Conservation (phyloP, 2,329 filamentous ascomycete genomes). For the Fusarium drepaniforme region DNA sequence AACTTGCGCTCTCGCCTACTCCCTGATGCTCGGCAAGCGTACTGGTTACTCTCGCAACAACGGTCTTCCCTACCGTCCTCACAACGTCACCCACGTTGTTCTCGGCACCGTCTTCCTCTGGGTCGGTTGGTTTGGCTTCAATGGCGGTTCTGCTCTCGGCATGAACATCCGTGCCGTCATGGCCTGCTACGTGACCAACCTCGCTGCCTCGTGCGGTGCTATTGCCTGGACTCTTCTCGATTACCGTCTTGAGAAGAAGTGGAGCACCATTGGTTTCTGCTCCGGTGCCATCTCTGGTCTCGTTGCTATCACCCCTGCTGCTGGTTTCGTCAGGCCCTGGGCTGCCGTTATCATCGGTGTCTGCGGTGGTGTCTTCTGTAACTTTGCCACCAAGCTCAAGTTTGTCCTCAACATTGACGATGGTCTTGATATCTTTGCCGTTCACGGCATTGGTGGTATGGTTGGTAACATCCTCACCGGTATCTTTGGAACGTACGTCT, state of each 20-base stretch:
- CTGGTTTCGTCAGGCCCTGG: slow-evolving; percentile 82
- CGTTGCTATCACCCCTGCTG: slow-evolving; percentile 87
- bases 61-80: slow-evolving; percentile 75
- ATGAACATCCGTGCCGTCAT: slow-evolving; percentile 91
- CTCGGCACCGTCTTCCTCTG: slow-evolving; percentile 83
- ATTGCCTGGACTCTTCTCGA: slow-evolving; percentile 89
- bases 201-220: slow-evolving; percentile 84
- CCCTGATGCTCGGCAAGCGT: slow-evolving; percentile 79
- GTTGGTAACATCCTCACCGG: slow-evolving; percentile 84
- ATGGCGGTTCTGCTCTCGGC: slow-evolving; percentile 84
- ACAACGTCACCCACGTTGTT: slow-evolving; percentile 81
- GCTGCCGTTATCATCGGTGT: slow-evolving; percentile 70
- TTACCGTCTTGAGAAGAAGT: slow-evolving; percentile 92
- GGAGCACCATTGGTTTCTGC: slow-evolving; percentile 94
- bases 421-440: slow-evolving; percentile 90
- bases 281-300: slow-evolving; percentile 89
- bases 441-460: slow-evolving; percentile 88
- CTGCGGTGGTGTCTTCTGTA: slow-evolving; percentile 75
- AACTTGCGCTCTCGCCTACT: slow-evolving; percentile 78
- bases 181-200: slow-evolving; percentile 89
- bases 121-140: slow-evolving; percentile 98
- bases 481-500: slow-evolving; percentile 76
- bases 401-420: slow-evolving; percentile 83
- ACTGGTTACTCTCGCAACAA: slow-evolving; percentile 71
- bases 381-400: slow-evolving; percentile 89